phyloP scores from a whole-genome alignment of 192 early-diverging fungal genomes.

The Coemansia sp. region DNA sequence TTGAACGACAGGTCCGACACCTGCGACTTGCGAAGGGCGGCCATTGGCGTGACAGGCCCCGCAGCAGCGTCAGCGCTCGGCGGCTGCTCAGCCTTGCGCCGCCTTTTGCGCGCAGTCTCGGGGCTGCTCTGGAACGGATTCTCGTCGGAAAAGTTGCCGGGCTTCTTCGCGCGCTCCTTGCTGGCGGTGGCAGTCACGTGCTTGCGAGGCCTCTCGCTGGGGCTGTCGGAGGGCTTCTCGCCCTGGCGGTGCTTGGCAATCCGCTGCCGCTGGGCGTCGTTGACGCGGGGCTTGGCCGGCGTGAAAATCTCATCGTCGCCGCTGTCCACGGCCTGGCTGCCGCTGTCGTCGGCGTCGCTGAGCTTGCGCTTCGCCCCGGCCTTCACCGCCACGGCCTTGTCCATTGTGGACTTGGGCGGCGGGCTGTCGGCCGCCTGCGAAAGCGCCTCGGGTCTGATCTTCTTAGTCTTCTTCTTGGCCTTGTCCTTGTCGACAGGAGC shows the following conservation, averaged over 20 bases:
- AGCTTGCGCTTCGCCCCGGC: conserved; percentile 46
- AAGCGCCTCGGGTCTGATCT: background rate
- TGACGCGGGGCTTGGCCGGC: conserved; percentile 4
- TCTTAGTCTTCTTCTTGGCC: conserved; percentile 12
- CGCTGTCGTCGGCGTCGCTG: conserved; percentile 26
- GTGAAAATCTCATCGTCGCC: conserved; percentile 29
- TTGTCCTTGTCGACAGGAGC: background rate
- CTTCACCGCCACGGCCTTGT: conserved; percentile 16
- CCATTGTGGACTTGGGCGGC: conserved; percentile 12
- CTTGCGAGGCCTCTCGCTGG: conserved; percentile 3
- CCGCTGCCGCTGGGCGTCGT: conserved; percentile 14
- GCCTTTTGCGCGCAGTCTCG: conserved; percentile 37
- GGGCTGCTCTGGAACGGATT: conserved; percentile 58
- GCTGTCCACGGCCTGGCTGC: conserved; percentile 17
- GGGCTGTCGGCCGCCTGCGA: background rate
- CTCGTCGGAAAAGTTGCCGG: conserved; percentile 46
- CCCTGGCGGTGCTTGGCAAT: background rate
- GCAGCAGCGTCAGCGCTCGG: background rate
- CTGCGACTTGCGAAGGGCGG: conserved; percentile 55
- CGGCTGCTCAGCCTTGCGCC: conserved; percentile 17
- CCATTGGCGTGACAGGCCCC: conserved; percentile 35
- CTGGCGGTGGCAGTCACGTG: background rate
- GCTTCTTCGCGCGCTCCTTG: background rate
- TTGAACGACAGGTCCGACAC: conserved; percentile 37
- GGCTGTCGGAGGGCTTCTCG: background rate